Evolutionary conservation across 257 asterid species (phyloP).

Genomic region (Nicotiana undulata): DNA sequence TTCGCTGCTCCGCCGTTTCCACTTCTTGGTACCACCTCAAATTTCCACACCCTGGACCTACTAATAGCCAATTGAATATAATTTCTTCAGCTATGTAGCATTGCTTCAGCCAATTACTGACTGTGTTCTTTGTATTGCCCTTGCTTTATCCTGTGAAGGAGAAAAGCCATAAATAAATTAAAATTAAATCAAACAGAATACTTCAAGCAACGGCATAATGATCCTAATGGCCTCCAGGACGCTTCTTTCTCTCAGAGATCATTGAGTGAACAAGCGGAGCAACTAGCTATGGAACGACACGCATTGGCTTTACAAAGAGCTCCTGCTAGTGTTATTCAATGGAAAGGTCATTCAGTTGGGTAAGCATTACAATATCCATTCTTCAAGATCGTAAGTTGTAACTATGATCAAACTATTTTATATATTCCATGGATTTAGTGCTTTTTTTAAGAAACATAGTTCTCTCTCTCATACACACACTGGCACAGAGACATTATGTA

Average conservation of each 20-base stretch:
- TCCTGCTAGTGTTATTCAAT: constrained; percentile 42
- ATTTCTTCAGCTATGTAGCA: background rate
- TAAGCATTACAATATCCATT: constrained; percentile 15
- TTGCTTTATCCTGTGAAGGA: constrained; percentile 34
- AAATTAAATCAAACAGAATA: constrained; percentile 59
- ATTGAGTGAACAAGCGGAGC: constrained; percentile 48
- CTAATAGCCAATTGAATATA: background rate
- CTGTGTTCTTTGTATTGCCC: background rate
- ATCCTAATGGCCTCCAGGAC: constrained; percentile 22
- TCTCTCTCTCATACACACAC: no score
- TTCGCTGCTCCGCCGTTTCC: constrained; percentile 91
- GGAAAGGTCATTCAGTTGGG: constrained; percentile 88
- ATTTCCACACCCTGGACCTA: background rate
- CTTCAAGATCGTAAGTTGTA: background rate
- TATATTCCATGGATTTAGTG: background rate
- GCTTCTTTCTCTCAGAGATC: constrained; percentile 32
- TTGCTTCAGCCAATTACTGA: background rate
- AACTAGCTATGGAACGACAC: constrained; percentile 62
- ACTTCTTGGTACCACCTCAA: constrained; percentile 51
- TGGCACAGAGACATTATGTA: background rate
- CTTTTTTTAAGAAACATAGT: no score
- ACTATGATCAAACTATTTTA: background rate
- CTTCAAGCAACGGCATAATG: constrained; percentile 35
- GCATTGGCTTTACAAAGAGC: constrained; percentile 44
- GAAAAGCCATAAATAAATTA: constrained; percentile 49